phyloP scores from a whole-genome alignment of 2,329 filamentous ascomycete species.

The Fusarium begoniae region DNA sequence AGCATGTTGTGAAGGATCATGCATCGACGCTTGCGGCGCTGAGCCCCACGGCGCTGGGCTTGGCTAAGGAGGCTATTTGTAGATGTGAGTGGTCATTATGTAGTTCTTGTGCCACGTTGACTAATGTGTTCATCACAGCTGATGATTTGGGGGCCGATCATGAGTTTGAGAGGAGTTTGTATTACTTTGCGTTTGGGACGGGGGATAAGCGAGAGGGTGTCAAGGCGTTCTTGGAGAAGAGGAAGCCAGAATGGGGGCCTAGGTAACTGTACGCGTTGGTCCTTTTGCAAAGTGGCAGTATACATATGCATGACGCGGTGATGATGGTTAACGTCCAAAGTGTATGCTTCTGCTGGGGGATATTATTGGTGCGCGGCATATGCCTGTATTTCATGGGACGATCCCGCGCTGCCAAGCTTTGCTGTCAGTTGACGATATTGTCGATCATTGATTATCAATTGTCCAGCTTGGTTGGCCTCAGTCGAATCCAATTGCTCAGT shows the following conservation, averaged over 20 bases:
- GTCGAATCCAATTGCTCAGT: neutral
- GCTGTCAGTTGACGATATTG: neutral
- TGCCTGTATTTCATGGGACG: neutral
- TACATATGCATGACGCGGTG: neutral
- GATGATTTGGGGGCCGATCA: constrained; percentile 42
- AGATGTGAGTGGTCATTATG: constrained; percentile 33
- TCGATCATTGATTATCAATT: neutral
- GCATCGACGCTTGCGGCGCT: constrained; percentile 39
- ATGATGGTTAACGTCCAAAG: neutral
- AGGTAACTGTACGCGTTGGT: neutral
- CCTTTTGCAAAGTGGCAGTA: neutral
- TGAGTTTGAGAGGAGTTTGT: constrained; percentile 48
- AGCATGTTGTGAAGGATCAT: constrained; percentile 35
- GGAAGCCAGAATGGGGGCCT: constrained; percentile 29
- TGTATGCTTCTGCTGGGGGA: neutral
- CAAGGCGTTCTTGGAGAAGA: constrained; percentile 45
- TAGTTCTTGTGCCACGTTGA: neutral
- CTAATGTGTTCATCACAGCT: constrained; percentile 21
- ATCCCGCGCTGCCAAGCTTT: neutral
- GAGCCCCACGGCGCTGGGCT: constrained; percentile 39
- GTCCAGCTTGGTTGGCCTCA: neutral
- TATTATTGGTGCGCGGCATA: neutral
- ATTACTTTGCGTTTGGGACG: constrained; percentile 50
- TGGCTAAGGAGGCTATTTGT: constrained; percentile 45
- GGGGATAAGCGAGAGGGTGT: constrained; percentile 45